A percentile compares a stretch with the other conserved stretches of the same genome.
These are phyloP conservation scores for Irpex sp. DNA, from an alignment of 1,284 basidiomycete species.

Conservation along the genomic window DNA sequence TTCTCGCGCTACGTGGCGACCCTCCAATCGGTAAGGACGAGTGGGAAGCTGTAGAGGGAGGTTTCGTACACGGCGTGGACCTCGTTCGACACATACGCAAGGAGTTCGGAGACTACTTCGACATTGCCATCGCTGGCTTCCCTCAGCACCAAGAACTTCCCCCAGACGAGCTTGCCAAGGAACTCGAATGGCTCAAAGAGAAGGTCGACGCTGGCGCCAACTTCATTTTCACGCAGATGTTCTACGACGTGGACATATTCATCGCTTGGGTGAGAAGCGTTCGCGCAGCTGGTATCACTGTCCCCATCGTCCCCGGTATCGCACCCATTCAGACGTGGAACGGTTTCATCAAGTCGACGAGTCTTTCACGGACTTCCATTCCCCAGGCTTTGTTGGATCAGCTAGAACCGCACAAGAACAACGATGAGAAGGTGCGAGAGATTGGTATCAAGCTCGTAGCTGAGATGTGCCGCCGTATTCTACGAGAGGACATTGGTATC, in stretches of 20 bases:
- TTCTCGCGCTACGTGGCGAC: slow-evolving; percentile 93
- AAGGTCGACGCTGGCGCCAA: slow-evolving; percentile 86
- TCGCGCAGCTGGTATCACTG: slow-evolving; percentile 82
- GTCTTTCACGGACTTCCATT: slow-evolving; percentile 81
- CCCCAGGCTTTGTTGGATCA: slow-evolving; percentile 79
- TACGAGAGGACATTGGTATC: slow-evolving; percentile 78
- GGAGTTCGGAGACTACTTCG: slow-evolving; percentile 87
- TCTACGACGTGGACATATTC: slow-evolving; percentile 88
- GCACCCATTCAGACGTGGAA: slow-evolving; percentile 99
- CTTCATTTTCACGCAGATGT: slow-evolving; percentile 96
- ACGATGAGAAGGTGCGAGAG: slow-evolving; percentile 88
- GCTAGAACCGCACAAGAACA: slow-evolving; percentile 87
- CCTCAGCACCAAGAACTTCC: slow-evolving; percentile 72
- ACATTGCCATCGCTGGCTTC: slow-evolving; percentile 90
- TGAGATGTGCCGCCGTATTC: slow-evolving; percentile 82
- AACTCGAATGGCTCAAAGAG: slow-evolving; percentile 84
- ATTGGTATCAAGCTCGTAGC: slow-evolving; percentile 87
- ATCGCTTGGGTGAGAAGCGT: slow-evolving; percentile 83
- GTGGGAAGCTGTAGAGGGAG: slow-evolving; percentile 88
- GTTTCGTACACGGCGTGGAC: slow-evolving; percentile 88
- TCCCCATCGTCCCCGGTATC: slow-evolving; percentile 95
- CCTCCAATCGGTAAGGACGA: slow-evolving; percentile 85
- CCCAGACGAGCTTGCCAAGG: slow-evolving; percentile 72
- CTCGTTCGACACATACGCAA: slow-evolving; percentile 85
- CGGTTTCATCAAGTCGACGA: slow-evolving; percentile 91